These are phyloP conservation scores for Penicillium atrosanguineum DNA, from an alignment of 495 filamentous ascomycete species.

Conservation along the genomic window DNA sequence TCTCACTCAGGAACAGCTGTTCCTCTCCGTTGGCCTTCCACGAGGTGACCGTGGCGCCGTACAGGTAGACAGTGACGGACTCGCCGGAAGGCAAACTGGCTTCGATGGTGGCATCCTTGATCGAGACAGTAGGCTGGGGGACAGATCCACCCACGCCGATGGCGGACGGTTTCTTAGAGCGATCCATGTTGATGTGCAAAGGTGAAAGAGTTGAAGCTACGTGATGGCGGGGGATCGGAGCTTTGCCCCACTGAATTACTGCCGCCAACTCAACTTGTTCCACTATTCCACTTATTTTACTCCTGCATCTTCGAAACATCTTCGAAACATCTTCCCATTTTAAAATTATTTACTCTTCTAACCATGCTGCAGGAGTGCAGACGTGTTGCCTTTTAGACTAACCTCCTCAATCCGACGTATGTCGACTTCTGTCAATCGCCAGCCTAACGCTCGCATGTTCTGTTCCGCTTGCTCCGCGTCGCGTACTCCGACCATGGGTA, in stretches of 20 bases:
- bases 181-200: slow-evolving; percentile 55
- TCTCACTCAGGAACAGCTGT: slow-evolving; percentile 83
- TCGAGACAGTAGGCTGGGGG: slow-evolving; percentile 65
- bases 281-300: background rate
- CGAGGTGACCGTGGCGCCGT: slow-evolving; percentile 87
- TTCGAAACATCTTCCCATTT: background rate
- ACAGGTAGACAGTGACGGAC: slow-evolving; percentile 77
- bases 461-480: slow-evolving; percentile 23
- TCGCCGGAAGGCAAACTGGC: slow-evolving; percentile 82
- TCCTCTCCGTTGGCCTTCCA: slow-evolving; percentile 86
- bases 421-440: slow-evolving; percentile 24
- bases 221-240: slow-evolving; percentile 24
- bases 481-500: slow-evolving; percentile 22
- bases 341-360: too few relatives aligned
- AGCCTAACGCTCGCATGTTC: slow-evolving; percentile 26
- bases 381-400: slow-evolving; percentile 21
- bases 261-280: background rate
- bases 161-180: slow-evolving; percentile 75
- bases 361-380: slow-evolving; percentile 23
- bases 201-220: slow-evolving; percentile 3
- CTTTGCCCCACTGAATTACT: slow-evolving; percentile 7
- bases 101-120: slow-evolving; percentile 65
- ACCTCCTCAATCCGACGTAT: slow-evolving; percentile 24
- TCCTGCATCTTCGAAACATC: background rate
- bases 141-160: slow-evolving; percentile 66